A percentile compares a stretch with the other conserved stretches of the same genome.
Evolutionary conservation across 2,329 filamentous ascomycete species (phyloP).

Genomic region (Colletotrichum eleusines): DNA sequence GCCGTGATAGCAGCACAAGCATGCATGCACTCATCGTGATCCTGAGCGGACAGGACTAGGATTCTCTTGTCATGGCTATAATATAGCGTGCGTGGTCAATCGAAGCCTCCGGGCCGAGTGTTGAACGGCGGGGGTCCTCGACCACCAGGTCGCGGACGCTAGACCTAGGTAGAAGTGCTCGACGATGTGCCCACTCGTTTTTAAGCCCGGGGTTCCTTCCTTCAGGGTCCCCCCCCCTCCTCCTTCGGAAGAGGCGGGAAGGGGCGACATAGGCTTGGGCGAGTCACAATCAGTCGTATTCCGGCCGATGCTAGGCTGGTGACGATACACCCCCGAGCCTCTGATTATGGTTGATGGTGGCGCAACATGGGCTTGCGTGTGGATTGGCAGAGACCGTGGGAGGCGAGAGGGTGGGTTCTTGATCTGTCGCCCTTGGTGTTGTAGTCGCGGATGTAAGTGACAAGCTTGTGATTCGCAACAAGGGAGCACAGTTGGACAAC

Average conservation of each 20-base stretch:
- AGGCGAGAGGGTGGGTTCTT: neutral
- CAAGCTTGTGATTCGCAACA: neutral
- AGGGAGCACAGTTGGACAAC: neutral
- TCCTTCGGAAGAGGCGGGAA: too few relatives aligned
- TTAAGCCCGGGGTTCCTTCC: slow-evolving; percentile 7
- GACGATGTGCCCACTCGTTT: slow-evolving; percentile 9
- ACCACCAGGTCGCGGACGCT: neutral
- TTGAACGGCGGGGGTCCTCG: neutral
- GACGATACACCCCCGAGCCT: neutral
- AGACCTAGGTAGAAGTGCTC: neutral
- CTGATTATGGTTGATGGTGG: neutral
- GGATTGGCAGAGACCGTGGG: slow-evolving; percentile 14
- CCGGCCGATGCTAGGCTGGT: neutral
- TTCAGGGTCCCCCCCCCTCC: slow-evolving; percentile 28
- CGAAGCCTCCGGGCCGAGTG: neutral
- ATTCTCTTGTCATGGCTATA: neutral
- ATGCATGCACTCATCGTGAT: neutral
- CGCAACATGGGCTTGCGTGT: slow-evolving; percentile 1
- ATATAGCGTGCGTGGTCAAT: too few relatives aligned
- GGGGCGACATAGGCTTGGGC: neutral
- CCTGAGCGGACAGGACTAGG: neutral
- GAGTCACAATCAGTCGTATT: neutral
- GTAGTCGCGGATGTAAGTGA: slow-evolving; percentile 14
- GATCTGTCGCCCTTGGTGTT: slow-evolving; percentile 21
- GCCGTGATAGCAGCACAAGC: neutral